Evolutionary conservation across 495 filamentous ascomycete genomes (phyloP).

Genomic region (Penicillium tannophilum): DNA sequence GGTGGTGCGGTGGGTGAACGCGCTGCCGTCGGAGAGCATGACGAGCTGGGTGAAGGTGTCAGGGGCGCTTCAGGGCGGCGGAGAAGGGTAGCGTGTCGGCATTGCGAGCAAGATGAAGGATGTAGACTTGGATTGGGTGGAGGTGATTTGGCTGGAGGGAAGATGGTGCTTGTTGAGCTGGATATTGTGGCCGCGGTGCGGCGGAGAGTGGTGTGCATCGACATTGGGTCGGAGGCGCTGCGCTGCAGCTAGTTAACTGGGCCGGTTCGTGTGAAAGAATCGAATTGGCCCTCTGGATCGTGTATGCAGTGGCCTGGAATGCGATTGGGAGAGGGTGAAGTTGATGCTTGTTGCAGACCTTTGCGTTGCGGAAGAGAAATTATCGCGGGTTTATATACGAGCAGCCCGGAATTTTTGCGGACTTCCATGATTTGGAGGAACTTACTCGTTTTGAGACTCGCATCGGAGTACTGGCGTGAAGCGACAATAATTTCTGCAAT

Average conservation of each 20-base stretch:
- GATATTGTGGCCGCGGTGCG: conserved; percentile 40
- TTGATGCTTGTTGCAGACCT: too few species aligned
- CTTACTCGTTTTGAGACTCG: conserved; percentile 13
- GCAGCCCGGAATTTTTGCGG: conserved; percentile 22
- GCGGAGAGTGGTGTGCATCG: conserved; percentile 46
- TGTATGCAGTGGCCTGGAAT: conserved; percentile 1
- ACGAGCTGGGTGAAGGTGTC: conserved; percentile 96
- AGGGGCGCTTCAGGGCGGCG: conserved; percentile 84
- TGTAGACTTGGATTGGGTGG: conserved; percentile 31
- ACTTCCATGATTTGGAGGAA: conserved; percentile 6
- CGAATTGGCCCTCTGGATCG: not conserved
- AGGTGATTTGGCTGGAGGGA: conserved; percentile 27
- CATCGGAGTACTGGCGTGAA: conserved; percentile 14
- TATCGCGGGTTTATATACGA: conserved; percentile 34
- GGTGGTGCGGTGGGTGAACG: conserved; percentile 86
- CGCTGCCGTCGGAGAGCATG: conserved; percentile 87
- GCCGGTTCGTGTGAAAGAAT: not conserved
- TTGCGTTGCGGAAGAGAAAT: conserved; percentile 28
- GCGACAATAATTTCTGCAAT: not conserved
- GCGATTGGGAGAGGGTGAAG: conserved; percentile 15
- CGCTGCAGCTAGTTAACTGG: not conserved
- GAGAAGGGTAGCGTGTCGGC: conserved; percentile 86
- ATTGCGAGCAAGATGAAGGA: conserved; percentile 52
- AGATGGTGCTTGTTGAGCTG: conserved; percentile 30
- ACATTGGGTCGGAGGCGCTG: conserved; percentile 29